Evolutionary conservation across 2,329 filamentous ascomycete genomes (phyloP).

Genomic region (Fusarium continuum): DNA sequence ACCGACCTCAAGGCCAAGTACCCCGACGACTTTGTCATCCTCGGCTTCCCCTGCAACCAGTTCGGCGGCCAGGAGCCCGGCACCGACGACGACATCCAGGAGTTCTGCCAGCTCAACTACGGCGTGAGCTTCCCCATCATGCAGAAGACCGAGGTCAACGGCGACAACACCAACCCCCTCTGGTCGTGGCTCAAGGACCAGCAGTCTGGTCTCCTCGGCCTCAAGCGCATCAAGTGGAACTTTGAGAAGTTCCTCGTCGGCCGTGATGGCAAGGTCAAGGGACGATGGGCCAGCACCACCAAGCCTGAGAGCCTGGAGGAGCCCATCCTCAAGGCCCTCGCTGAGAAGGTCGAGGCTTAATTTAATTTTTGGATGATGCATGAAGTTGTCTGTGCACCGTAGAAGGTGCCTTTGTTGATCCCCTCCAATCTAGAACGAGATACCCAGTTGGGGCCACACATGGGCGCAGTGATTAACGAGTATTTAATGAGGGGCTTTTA

Average conservation of each 20-base stretch:
- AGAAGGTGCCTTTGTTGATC: not conserved
- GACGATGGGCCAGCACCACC: slow-evolving; percentile 85
- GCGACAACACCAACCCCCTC: slow-evolving; percentile 79
- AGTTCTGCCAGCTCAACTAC: slow-evolving; percentile 92
- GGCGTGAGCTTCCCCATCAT: slow-evolving; percentile 89
- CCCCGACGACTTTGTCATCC: slow-evolving; percentile 80
- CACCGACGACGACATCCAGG: slow-evolving; percentile 80
- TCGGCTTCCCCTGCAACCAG: slow-evolving; percentile 99
- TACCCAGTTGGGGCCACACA: slow-evolving; percentile 23
- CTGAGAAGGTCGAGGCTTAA: slow-evolving; percentile 26
- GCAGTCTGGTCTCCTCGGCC: slow-evolving; percentile 83
- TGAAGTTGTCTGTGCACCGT: not conserved
- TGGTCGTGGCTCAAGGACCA: slow-evolving; percentile 79
- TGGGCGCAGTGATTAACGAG: not conserved
- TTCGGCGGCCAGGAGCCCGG: slow-evolving; percentile 92
- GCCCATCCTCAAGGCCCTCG: slow-evolving; percentile 77
- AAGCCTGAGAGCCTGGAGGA: slow-evolving; percentile 85
- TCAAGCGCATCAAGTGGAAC: slow-evolving; percentile 98
- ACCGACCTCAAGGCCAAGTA: slow-evolving; percentile 75
- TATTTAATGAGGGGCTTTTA: slow-evolving; percentile 14
- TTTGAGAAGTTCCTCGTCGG: slow-evolving; percentile 98
- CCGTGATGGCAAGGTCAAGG: slow-evolving; percentile 84
- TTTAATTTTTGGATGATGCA: not conserved
- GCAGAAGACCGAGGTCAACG: slow-evolving; percentile 94
- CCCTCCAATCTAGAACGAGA: slow-evolving; percentile 31